phyloP scores from a whole-genome alignment of 2,329 filamentous ascomycete genomes.

The Aspergillus tubingensis region DNA sequence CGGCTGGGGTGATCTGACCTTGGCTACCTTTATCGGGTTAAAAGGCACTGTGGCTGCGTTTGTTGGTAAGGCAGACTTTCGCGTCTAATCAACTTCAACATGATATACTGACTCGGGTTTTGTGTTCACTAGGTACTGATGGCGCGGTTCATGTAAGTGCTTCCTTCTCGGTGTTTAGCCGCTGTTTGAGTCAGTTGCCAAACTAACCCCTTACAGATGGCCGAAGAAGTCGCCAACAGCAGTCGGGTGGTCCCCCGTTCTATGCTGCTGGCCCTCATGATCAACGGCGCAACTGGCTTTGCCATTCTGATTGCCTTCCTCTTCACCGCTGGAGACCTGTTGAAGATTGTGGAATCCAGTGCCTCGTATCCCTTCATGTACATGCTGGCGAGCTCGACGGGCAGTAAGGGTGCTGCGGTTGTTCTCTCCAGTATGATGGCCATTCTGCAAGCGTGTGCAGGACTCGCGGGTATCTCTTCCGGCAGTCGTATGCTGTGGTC shows the following conservation, averaged over 20 bases:
- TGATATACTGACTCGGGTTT: too few species aligned
- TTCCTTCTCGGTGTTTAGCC: background rate
- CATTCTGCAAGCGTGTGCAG: conserved; percentile 29
- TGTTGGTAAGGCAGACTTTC: conserved; percentile 10
- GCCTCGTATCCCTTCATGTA: conserved; percentile 43
- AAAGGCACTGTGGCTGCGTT: conserved; percentile 26
- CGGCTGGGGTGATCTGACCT: conserved; percentile 22
- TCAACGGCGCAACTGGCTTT: conserved; percentile 41
- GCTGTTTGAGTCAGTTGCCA: background rate
- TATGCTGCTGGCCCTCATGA: conserved; percentile 36
- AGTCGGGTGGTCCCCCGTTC: conserved; percentile 38
- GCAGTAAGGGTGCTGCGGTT: conserved; percentile 33
- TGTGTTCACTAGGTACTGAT: background rate
- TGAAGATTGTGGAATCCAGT: conserved; percentile 31
- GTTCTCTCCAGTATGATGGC: conserved; percentile 38
- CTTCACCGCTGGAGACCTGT: conserved; percentile 39
- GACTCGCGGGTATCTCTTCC: conserved; percentile 37
- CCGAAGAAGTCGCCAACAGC: conserved; percentile 44
- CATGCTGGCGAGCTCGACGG: conserved; percentile 46
- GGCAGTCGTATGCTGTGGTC: conserved; percentile 38
- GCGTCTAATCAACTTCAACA: too few species aligned
- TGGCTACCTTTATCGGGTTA: conserved; percentile 30
- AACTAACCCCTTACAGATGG: conserved; percentile 25
- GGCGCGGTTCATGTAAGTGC: conserved; percentile 28
- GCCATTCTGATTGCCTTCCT: conserved; percentile 38